Evolutionary conservation across 345 rosid species (phyloP).

Genomic region (Schrenkiella parvula): DNA sequence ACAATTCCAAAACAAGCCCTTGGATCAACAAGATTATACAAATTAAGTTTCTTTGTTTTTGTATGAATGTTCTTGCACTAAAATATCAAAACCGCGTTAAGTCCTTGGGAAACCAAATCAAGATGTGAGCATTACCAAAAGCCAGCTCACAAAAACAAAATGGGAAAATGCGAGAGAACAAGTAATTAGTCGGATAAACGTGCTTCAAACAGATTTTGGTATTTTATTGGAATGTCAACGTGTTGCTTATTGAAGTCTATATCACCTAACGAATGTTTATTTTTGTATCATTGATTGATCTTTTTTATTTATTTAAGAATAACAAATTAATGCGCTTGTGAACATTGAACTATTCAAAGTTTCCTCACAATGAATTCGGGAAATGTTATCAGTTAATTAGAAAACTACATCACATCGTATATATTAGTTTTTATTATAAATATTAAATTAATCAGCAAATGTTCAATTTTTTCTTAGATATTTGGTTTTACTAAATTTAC

Average conservation of each 20-base stretch:
- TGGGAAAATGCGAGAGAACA: background rate
- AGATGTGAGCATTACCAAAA: slow-evolving; percentile 13
- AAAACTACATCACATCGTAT: background rate
- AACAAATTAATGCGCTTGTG: background rate
- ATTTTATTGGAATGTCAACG: slow-evolving; percentile 25
- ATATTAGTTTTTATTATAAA: background rate
- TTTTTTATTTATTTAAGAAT: background rate
- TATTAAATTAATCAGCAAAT: background rate
- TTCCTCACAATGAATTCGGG: background rate
- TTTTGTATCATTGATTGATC: background rate
- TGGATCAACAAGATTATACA: background rate
- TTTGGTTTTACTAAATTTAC: background rate
- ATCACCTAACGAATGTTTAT: slow-evolving; percentile 16
- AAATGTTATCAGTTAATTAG: background rate
- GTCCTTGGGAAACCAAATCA: background rate
- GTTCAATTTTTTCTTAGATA: background rate
- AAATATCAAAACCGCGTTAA: slow-evolving; percentile 19
- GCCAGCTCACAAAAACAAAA: slow-evolving; percentile 27
- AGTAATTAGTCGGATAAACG: slow-evolving; percentile 28
- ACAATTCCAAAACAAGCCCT: background rate
- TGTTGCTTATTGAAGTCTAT: background rate
- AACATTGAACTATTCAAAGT: slow-evolving; percentile 22
- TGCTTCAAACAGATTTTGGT: slow-evolving; percentile 2
- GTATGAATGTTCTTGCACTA: background rate
- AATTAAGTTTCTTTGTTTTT: background rate